These are phyloP conservation scores for Macrophomina tecta DNA, from an alignment of 2,329 filamentous ascomycete species.

Conservation along the genomic window DNA sequence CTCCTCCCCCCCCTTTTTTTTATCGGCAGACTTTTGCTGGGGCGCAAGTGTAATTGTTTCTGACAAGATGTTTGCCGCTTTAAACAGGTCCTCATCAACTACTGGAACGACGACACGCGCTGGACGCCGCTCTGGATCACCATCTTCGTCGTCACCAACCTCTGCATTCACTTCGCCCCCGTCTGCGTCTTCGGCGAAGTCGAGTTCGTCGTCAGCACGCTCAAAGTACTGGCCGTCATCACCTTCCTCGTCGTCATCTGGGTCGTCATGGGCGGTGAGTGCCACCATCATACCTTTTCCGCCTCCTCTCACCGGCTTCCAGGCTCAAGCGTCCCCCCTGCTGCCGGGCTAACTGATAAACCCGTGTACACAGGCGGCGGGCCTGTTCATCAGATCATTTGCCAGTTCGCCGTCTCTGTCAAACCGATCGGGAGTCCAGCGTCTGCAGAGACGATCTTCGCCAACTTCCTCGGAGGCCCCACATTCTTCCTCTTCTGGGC, in stretches of 20 bases:
- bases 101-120: constrained; percentile 69
- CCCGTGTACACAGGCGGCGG: constrained; percentile 59
- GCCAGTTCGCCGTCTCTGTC: constrained; percentile 39
- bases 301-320: constrained; percentile 55
- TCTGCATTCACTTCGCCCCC: constrained; percentile 84
- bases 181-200: constrained; percentile 89
- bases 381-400: background rate
- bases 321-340: constrained; percentile 41
- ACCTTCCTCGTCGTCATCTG: constrained; percentile 89
- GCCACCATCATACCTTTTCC: constrained; percentile 39
- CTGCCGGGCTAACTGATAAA: no score
- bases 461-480: constrained; percentile 50
- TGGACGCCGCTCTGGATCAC: constrained; percentile 71
- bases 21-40: no score
- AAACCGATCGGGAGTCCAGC: background rate
- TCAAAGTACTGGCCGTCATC: constrained; percentile 86
- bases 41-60: no score
- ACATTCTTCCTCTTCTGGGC: constrained; percentile 48
- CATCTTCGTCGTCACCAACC: constrained; percentile 78
- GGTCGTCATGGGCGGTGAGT: constrained; percentile 81
- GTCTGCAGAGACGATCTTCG: constrained; percentile 62
- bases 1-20: constrained; percentile 64
- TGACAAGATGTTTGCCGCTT: background rate
- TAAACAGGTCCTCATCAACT: constrained; percentile 78
- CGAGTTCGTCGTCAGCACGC: constrained; percentile 82